Evolutionary conservation across 148 eudicot genomes (phyloP).

Genomic region (Persicaria tinctoria): DNA sequence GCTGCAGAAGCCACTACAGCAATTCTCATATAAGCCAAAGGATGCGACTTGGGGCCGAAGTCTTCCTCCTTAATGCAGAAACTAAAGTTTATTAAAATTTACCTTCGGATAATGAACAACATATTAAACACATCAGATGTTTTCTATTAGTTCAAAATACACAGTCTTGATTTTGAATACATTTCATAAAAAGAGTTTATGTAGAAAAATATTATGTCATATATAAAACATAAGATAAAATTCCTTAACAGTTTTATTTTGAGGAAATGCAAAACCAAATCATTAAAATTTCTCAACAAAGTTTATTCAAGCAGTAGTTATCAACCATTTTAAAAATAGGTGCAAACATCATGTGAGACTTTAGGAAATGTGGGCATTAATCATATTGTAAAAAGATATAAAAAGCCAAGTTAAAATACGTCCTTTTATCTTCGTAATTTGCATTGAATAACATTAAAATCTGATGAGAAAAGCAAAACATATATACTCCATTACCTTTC

Average conservation of each 20-base stretch:
- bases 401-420: neutral
- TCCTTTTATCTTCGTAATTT: neutral
- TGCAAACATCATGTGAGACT: neutral
- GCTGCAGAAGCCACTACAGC: too few relatives aligned
- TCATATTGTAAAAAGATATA: neutral
- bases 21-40: too few relatives aligned
- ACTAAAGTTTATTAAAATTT: too few relatives aligned
- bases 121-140: neutral
- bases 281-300: neutral
- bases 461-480: conserved; percentile 1
- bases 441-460: neutral
- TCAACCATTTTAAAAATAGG: neutral
- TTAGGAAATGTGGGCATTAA: neutral
- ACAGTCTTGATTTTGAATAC: neutral
- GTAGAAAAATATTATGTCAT: neutral
- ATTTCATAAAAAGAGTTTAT: neutral
- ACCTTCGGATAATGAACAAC: neutral
- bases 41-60: too few relatives aligned
- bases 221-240: neutral
- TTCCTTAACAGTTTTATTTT: neutral
- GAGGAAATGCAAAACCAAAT: neutral
- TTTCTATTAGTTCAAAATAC: neutral
- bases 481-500: conserved; percentile 76
- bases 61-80: too few relatives aligned
- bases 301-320: neutral